phyloP scores from a whole-genome alignment of 202 grass and related monocot species.

The Carex arenaria region DNA sequence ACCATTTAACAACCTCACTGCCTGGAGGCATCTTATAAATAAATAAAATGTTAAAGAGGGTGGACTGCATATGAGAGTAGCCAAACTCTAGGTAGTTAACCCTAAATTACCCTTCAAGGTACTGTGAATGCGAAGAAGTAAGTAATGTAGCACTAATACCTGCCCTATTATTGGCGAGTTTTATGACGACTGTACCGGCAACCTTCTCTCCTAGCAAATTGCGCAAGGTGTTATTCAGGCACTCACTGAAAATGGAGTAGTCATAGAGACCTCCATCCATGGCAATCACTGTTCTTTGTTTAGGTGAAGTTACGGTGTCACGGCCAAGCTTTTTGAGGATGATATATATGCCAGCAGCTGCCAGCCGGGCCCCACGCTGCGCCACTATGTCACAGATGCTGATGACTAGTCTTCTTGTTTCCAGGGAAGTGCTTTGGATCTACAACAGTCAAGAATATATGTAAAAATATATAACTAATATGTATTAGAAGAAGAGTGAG shows the following conservation, averaged over 20 bases:
- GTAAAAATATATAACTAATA: neutral
- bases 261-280: conserved; percentile 66
- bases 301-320: conserved; percentile 9
- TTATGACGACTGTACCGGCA: conserved; percentile 38
- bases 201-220: conserved; percentile 47
- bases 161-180: conserved; percentile 41
- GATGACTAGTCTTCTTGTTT: conserved; percentile 42
- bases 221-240: conserved; percentile 47
- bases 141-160: conserved; percentile 53
- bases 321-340: conserved; percentile 54
- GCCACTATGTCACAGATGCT: conserved; percentile 38
- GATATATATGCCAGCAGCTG: conserved; percentile 56
- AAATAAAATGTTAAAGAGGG: neutral
- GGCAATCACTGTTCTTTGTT: conserved; percentile 46
- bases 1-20: neutral
- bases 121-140: conserved; percentile 49
- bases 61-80: neutral
- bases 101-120: conserved; percentile 16
- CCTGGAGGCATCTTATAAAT: neutral
- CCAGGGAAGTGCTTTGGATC: conserved; percentile 49
- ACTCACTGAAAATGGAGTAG: conserved; percentile 47
- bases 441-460: conserved; percentile 4
- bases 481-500: neutral
- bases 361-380: conserved; percentile 44
- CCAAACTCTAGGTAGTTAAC: neutral